phyloP scores from a whole-genome alignment of 305 asterid species.

The Fraxinus albicans region DNA sequence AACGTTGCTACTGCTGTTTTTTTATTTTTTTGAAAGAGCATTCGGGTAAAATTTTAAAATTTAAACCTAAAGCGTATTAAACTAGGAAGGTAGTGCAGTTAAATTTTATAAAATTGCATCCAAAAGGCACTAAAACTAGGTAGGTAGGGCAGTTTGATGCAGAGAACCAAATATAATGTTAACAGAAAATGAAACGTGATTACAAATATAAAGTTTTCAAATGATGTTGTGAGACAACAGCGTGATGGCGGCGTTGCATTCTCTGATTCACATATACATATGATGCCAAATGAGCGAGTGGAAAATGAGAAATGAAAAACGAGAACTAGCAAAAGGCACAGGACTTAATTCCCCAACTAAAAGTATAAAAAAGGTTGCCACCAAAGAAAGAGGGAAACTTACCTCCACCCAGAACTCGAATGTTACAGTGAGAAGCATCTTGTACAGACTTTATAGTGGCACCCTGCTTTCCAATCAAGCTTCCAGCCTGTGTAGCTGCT shows the following conservation, averaged over 20 bases:
- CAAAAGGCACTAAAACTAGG: not conserved
- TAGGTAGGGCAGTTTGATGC: not conserved
- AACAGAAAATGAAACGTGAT: not conserved
- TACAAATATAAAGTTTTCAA: not conserved
- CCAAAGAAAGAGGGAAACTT: not conserved
- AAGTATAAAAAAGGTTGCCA: not conserved
- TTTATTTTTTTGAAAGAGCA: not conserved
- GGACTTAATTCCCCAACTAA: not conserved
- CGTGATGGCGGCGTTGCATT: not conserved
- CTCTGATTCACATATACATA: not conserved
- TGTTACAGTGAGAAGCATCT: slow-evolving; percentile 66
- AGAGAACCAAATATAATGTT: not conserved
- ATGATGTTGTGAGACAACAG: not conserved
- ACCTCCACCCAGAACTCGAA: slow-evolving; percentile 88
- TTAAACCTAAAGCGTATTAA: not conserved
- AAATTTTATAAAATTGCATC: not conserved
- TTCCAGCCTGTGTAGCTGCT: slow-evolving; percentile 86
- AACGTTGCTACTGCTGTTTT: not conserved
- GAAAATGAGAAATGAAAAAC: not conserved
- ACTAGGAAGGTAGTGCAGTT: not conserved
- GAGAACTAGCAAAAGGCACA: not conserved
- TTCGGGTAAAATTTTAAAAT: not conserved
- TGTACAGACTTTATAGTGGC: slow-evolving; percentile 77
- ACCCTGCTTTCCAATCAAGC: slow-evolving; percentile 90
- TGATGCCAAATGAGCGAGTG: not conserved